Percentiles rank a stretch among this genome's conserved stretches.
Conservation (phyloP, 352 stramenopile genomes). For the Globisporangium heterothallicum region DNA sequence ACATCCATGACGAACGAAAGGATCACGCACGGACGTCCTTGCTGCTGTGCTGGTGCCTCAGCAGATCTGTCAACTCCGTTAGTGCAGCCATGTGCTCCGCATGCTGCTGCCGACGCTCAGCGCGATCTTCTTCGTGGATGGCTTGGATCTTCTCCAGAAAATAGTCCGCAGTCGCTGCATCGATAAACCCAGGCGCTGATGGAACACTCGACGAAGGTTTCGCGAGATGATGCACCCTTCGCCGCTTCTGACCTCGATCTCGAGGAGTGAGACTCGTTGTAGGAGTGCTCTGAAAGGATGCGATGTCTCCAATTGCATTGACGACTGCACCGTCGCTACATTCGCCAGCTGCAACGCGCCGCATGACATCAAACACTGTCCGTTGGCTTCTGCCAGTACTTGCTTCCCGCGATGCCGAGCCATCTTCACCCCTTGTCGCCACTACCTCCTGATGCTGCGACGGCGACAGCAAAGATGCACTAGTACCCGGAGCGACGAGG, state of each 20-base stretch:
- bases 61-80: slow-evolving; percentile 28
- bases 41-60: slow-evolving; percentile 11
- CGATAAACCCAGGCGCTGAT: slow-evolving; percentile 2
- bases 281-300: too few relatives aligned
- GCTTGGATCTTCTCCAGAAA: slow-evolving; percentile 29
- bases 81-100: slow-evolving; percentile 50
- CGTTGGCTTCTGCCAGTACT: neutral
- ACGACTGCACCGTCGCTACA: neutral
- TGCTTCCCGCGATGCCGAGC: neutral
- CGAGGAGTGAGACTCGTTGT: neutral
- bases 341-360: neutral
- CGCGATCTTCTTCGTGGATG: slow-evolving; percentile 31
- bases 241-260: slow-evolving; percentile 4
- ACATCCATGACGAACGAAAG: too few relatives aligned
- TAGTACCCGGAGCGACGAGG: neutral
- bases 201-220: neutral
- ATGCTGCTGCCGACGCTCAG: slow-evolving; percentile 49
- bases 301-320: neutral
- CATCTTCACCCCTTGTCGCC: too few relatives aligned
- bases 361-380: neutral
- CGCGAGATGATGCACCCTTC: neutral
- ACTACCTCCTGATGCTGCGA: too few relatives aligned
- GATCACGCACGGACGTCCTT: too few relatives aligned
- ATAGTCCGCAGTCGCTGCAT: slow-evolving; percentile 8
- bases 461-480: neutral